Evolutionary conservation across 2,329 filamentous ascomycete genomes (phyloP).

Genomic region (Microsporum ferrugineum): DNA sequence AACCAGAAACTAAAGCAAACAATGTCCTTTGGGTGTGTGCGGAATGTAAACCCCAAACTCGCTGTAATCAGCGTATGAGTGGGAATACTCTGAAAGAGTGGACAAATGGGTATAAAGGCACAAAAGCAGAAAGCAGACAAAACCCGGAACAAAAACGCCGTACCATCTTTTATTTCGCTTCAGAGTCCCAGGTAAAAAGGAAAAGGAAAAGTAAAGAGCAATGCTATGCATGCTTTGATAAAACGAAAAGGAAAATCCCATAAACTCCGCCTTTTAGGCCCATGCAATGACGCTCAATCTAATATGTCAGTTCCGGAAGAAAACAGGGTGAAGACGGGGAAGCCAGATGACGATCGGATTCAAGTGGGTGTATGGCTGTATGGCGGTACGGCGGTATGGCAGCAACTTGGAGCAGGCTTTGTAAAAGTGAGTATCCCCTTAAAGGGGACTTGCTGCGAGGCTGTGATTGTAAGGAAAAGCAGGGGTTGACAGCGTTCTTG

Average conservation of each 20-base stretch:
- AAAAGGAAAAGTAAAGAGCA: background rate
- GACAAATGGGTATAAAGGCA: background rate
- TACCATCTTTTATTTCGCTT: conserved; percentile 2
- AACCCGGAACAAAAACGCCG: conserved; percentile 2
- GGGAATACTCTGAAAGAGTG: background rate
- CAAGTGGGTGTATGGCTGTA: background rate
- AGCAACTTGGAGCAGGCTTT: background rate
- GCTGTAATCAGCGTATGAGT: background rate
- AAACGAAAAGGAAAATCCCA: background rate
- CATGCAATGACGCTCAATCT: conserved; percentile 5
- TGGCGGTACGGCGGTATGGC: background rate
- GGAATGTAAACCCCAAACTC: background rate
- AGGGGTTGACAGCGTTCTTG: background rate
- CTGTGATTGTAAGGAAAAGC: background rate
- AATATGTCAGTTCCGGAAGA: background rate
- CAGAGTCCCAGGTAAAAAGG: background rate
- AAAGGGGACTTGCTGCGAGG: background rate
- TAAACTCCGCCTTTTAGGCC: conserved; percentile 2
- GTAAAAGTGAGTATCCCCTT: background rate
- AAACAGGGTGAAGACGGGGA: background rate
- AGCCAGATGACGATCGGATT: background rate
- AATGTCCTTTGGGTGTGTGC: background rate
- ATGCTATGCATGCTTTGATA: conserved; percentile 4
- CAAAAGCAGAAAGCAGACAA: background rate
- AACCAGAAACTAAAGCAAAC: background rate